Base-by-base conservation (phyloP, 805 yeast genomes). In the Hermanozyma aechmeae region DNA sequence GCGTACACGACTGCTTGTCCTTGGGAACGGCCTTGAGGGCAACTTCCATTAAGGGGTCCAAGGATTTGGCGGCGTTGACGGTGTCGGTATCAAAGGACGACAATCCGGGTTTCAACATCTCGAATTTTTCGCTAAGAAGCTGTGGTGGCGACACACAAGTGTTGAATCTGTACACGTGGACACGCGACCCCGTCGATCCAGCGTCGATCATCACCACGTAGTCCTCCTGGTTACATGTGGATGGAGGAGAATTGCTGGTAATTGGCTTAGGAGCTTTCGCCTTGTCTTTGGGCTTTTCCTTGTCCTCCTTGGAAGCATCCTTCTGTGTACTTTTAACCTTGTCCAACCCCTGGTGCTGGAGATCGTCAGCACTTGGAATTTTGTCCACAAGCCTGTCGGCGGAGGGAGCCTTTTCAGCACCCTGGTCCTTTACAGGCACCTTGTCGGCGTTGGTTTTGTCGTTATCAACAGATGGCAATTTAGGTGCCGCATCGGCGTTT, bases 171-270 rank as follows among this genome's bases (percentile, higher is more conserved):
- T 93, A 92, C 27, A 92, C 79, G 56, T 93, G 99, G 23, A 92
- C 82, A 54, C 98, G 77, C 11, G 96, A 86, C 18, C 98, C 98
- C 11, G 95, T 80, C 1, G 97, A 87, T 6, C 98, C 99, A 6
- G 98, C 98, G 62, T 92, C 99, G 32, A 92, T 66, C 96, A 92
- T 86, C 15, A 92, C 71, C 17, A 87, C 96, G 44, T 69, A 89
- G 48, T 81, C 80, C 20, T 71, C 57, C 26, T 59, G 53, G 14
- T 53, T 41, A 32, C 65, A 59, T 14, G 31, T 34, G n/a, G n/a
- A n/a, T n/a, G n/a, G n/a, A n/a, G n/a, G n/a, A n/a, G n/a, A n/a
- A 4, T n/a, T 25, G 23, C 9, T 20, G 10, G 18, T 27, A 15
- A 34, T 33, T 18, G 27, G 10, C 4, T 18, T 13, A 6, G 28